Conservation (phyloP, 176 grass and related monocot genomes). For the Alloteropsis semialata region DNA sequence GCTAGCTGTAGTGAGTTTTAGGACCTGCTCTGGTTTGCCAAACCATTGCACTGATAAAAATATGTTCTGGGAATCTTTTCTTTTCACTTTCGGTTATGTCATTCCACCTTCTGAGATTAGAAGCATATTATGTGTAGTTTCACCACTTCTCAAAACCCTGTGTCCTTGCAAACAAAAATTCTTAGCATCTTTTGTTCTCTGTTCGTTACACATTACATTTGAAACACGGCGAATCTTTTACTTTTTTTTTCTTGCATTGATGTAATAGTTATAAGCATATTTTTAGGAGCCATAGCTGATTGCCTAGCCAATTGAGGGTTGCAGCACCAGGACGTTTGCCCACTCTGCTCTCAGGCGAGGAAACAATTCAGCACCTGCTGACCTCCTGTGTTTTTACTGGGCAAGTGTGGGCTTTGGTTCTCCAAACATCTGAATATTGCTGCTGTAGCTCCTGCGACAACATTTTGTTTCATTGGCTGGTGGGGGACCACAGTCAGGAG, state of each 20-base stretch:
- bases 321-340: too few relatives aligned
- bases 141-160: not conserved
- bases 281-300: not conserved
- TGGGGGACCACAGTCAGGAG: too few relatives aligned
- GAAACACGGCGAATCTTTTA: not conserved
- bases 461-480: too few relatives aligned
- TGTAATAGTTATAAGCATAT: not conserved
- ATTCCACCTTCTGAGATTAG: not conserved
- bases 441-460: too few relatives aligned
- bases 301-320: too few relatives aligned
- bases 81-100: not conserved
- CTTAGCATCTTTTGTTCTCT: not conserved
- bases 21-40: not conserved
- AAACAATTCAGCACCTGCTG: too few relatives aligned
- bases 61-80: not conserved
- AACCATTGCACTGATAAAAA: not conserved
- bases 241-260: not conserved
- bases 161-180: not conserved
- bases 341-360: too few relatives aligned
- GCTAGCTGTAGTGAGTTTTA: not conserved
- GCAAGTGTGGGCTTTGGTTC: too few relatives aligned
- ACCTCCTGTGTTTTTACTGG: too few relatives aligned
- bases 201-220: not conserved
- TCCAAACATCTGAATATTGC: too few relatives aligned
- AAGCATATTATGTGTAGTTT: not conserved